phyloP scores from a whole-genome alignment of 2,329 filamentous ascomycete genomes.

The Mycogone perniciosa region DNA sequence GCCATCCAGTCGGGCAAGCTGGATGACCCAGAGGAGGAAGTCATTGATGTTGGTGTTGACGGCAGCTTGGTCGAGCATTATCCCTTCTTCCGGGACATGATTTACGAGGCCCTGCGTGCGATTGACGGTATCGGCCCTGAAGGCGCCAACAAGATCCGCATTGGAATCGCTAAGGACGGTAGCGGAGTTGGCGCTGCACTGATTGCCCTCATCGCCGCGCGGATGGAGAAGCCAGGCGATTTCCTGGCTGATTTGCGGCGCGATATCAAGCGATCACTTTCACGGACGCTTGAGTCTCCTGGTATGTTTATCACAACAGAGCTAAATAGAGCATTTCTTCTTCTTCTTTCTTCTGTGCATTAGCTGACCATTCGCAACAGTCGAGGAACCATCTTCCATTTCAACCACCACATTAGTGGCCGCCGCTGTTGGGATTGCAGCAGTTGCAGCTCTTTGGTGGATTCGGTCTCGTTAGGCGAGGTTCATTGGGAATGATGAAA shows the following conservation, averaged over 20 bases:
- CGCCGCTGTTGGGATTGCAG: constrained; percentile 31
- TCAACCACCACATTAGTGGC: constrained; percentile 28
- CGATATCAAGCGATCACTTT: constrained; percentile 31
- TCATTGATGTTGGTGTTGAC: constrained; percentile 87
- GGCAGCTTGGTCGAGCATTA: constrained; percentile 94
- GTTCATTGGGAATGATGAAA: constrained; percentile 1
- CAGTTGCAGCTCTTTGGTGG: constrained; percentile 34
- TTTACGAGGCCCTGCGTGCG: constrained; percentile 72
- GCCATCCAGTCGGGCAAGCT: constrained; percentile 76
- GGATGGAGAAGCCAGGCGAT: constrained; percentile 49
- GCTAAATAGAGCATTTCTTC: background rate
- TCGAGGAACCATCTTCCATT: constrained; percentile 25
- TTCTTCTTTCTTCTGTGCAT: background rate
- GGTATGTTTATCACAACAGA: constrained; percentile 22
- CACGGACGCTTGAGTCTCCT: constrained; percentile 22
- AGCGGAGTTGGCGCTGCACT: constrained; percentile 78
- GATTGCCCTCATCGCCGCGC: constrained; percentile 82
- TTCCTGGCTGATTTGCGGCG: constrained; percentile 36
- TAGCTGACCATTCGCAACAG: constrained; percentile 13
- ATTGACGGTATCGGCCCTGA: constrained; percentile 70
- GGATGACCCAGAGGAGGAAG: constrained; percentile 54
- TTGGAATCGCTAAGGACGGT: constrained; percentile 95
- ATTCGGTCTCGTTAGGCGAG: constrained; percentile 23
- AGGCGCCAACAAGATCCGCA: constrained; percentile 80
- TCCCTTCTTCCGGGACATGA: constrained; percentile 82